phyloP scores from a whole-genome alignment of 345 rosid species.

The Salix brachista region DNA sequence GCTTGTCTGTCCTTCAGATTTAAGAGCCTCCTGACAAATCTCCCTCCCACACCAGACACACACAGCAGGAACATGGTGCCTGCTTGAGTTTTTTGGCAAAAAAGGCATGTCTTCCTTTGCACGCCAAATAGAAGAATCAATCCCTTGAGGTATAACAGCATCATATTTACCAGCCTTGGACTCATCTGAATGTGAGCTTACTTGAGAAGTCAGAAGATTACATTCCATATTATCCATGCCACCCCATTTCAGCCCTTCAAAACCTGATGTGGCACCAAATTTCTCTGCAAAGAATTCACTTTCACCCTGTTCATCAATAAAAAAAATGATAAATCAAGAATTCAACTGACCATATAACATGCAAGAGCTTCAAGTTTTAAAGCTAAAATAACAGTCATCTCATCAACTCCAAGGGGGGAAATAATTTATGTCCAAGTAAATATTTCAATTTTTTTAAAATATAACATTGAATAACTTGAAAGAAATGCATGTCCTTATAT shows the following conservation, averaged over 20 bases:
- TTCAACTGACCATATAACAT: neutral
- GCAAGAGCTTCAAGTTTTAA: neutral
- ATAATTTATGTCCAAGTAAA: neutral
- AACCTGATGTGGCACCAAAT: constrained; percentile 21
- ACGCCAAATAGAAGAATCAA: constrained; percentile 35
- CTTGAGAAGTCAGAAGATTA: constrained; percentile 31
- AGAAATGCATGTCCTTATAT: neutral
- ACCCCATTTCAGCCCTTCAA: constrained; percentile 30
- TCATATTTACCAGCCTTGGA: constrained; percentile 25
- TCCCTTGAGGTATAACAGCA: constrained; percentile 30
- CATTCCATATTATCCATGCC: constrained; percentile 37
- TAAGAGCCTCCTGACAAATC: constrained; percentile 29
- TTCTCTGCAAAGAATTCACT: constrained; percentile 29
- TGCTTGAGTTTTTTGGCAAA: constrained; percentile 35
- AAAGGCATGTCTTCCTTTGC: constrained; percentile 47
- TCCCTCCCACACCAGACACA: constrained; percentile 48
- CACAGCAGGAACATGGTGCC: constrained; percentile 23
- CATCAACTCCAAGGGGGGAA: neutral
- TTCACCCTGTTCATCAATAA: constrained; percentile 35
- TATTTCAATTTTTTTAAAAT: neutral
- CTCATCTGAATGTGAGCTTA: constrained; percentile 21
- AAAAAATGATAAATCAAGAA: neutral
- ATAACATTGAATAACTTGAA: neutral
- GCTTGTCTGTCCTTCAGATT: constrained; percentile 25
- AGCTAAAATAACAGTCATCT: neutral